Base-by-base conservation (phyloP, 2,329 filamentous ascomycete species). In the Lojkania enalia region DNA sequence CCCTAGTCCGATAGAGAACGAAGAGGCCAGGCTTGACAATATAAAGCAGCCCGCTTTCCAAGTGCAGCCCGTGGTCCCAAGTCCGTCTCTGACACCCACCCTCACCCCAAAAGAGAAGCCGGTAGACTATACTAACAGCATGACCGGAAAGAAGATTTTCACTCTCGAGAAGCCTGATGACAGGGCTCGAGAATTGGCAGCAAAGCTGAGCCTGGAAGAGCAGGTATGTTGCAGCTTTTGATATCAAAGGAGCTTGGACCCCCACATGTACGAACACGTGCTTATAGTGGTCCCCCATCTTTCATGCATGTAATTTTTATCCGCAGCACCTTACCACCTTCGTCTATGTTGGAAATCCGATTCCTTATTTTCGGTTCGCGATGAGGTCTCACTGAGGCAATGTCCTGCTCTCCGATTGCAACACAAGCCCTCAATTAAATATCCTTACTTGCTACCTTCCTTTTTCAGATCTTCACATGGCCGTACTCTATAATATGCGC, bases 131-230 rank as follows among this genome's bases (percentile, higher is more conserved):
- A 54, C 51, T 40, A 46, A 57, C 18, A 39, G 35, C 36, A 70
- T 69, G 64, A 49, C 60, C 21, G 64, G 59, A 21, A 68, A 64
- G 54, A 67, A 68, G 42, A 42, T 66, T 12, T 66, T 63, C 42
- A 52, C 52, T 5, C 40, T 64, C 31, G 57, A 64, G 45, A 62
- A 47, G 43, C 62, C 67, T 21, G 64, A 66, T 19, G 61, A 68
- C 23, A 60, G 47, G 49, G 69, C 69, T 32, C 59, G 58, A 35
- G 64, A 66, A 27, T 42, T 71, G 45, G 69, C 66, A 15, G 55
- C 61, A 20, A 63, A 61, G 49, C 53, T 71, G 53, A 65, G 62
- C 5, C 53, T 71, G 41, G 66, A 70, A 46, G 67, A 71, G 50
- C 67, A 71, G 60, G 69, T 69, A 63, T 27, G 67, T 66, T 33